Conservation (phyloP, 768 basidiomycete species). For the Sistotremastrum suecicum region DNA sequence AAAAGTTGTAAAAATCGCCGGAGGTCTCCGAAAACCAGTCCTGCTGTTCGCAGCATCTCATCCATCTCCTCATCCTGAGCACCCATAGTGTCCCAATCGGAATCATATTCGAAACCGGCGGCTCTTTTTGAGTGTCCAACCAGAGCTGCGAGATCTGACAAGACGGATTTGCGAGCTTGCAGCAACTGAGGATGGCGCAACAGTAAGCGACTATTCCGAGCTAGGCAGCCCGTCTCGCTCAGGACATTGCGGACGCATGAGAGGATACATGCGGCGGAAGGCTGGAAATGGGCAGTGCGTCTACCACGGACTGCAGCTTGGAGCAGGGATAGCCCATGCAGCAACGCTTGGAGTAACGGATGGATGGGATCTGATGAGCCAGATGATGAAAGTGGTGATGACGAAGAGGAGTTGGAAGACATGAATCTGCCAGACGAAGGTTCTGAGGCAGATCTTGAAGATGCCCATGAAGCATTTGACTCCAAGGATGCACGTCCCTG, state of each 20-base stretch:
- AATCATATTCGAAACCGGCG: slow-evolving; percentile 24
- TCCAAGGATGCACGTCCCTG: too few relatives aligned
- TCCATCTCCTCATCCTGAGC: slow-evolving; percentile 45
- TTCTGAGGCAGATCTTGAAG: too few relatives aligned
- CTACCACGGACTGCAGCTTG: slow-evolving; percentile 74
- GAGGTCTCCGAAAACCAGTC: slow-evolving; percentile 70
- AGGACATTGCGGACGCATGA: slow-evolving; percentile 85
- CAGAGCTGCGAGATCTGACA: slow-evolving; percentile 67
- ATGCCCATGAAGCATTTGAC: too few relatives aligned
- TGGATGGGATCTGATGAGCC: slow-evolving; percentile 12
- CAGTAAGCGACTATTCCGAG: slow-evolving; percentile 66
- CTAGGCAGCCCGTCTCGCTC: slow-evolving; percentile 68
- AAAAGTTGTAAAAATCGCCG: slow-evolving; percentile 50
- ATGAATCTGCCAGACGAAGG: too few relatives aligned
- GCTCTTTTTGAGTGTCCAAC: slow-evolving; percentile 69
- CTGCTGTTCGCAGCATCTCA: slow-evolving; percentile 67
- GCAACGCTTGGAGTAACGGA: slow-evolving; percentile 59
- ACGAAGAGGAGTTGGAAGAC: background rate
- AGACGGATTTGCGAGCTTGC: slow-evolving; percentile 67
- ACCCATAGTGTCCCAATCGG: slow-evolving; percentile 29
- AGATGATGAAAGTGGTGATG: slow-evolving; percentile 1
- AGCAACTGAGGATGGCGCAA: slow-evolving; percentile 50
- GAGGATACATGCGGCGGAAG: slow-evolving; percentile 88
- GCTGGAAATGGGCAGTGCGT: slow-evolving; percentile 75
- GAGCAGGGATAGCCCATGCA: slow-evolving; percentile 75